Percentiles rank a stretch among this genome's conserved stretches.
phyloP scores from a whole-genome alignment of 306 rosid genomes.

The Crataegus laevigata region DNA sequence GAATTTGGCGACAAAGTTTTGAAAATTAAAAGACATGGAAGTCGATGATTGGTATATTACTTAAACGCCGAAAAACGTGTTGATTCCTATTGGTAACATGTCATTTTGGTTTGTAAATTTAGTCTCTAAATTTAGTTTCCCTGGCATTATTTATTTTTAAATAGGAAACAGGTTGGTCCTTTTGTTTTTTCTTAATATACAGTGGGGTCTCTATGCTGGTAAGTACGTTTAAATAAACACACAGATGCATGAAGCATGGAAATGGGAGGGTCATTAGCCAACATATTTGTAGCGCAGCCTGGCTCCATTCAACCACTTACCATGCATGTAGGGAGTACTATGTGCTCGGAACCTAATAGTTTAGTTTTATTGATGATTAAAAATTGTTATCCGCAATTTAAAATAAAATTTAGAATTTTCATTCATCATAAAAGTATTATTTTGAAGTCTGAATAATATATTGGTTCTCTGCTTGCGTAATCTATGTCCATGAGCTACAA shows the following conservation, averaged over 20 bases:
- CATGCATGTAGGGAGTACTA: neutral
- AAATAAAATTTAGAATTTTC: neutral
- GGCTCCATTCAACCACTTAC: neutral
- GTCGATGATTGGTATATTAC: no score
- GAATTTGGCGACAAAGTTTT: no score
- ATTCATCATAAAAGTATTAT: no score
- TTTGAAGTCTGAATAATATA: no score
- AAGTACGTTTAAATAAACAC: neutral
- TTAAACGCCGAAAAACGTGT: no score
- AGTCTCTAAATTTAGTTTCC: no score
- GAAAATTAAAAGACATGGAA: no score
- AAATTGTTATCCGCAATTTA: neutral
- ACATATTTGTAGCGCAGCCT: neutral
- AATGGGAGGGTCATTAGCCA: neutral
- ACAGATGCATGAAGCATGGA: conserved; percentile 1
- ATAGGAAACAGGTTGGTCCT: neutral
- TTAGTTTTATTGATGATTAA: neutral
- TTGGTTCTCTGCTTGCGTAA: neutral
- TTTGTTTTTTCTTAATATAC: neutral
- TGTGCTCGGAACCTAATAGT: neutral
- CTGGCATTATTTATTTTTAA: neutral
- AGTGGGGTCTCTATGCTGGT: neutral
- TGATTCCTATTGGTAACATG: no score
- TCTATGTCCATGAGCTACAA: neutral
- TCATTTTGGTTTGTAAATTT: no score